Conservation (phyloP, 495 filamentous ascomycete species). For the Penicillium macrosclerotiorum region DNA sequence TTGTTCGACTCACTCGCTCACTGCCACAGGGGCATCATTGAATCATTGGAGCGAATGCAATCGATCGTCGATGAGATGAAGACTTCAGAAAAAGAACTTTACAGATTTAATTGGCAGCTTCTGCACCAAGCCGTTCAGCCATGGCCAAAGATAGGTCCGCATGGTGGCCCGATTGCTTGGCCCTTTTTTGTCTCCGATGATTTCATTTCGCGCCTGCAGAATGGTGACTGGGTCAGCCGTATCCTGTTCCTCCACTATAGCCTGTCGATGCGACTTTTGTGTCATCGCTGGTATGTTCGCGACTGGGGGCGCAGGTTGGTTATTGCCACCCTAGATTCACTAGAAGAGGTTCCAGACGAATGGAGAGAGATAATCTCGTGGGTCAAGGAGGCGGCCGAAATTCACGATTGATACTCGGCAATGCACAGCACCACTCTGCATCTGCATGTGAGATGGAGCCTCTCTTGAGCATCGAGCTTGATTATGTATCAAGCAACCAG, state of each 20-base stretch:
- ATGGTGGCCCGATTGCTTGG: constrained; percentile 39
- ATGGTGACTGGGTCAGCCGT: constrained; percentile 37
- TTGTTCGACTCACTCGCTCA: background rate
- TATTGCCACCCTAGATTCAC: constrained; percentile 26
- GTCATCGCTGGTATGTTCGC: constrained; percentile 38
- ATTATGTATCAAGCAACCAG: too few species aligned
- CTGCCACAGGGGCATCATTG: constrained; percentile 14
- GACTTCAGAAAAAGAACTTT: constrained; percentile 15
- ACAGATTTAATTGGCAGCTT: constrained; percentile 28
- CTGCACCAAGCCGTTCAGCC: constrained; percentile 28
- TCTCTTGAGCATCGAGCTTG: too few species aligned
- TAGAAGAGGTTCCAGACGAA: constrained; percentile 28
- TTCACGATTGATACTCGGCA: too few species aligned
- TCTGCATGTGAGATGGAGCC: too few species aligned
- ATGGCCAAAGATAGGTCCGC: constrained; percentile 31
- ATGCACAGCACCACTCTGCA: too few species aligned
- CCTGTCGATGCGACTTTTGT: constrained; percentile 35
- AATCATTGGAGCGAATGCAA: constrained; percentile 23
- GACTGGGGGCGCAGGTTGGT: constrained; percentile 38
- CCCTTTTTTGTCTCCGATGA: constrained; percentile 33
- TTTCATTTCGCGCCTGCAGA: constrained; percentile 23
- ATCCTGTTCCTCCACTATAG: constrained; percentile 40
- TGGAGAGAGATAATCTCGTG: constrained; percentile 36
- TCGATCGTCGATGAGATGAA: constrained; percentile 16
- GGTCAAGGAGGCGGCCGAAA: constrained; percentile 26